Evolutionary conservation across 192 early-diverging fungal genomes (phyloP), one percentile per base, ranked within the genome.

Genomic region (Piromyces finnis): DNA sequence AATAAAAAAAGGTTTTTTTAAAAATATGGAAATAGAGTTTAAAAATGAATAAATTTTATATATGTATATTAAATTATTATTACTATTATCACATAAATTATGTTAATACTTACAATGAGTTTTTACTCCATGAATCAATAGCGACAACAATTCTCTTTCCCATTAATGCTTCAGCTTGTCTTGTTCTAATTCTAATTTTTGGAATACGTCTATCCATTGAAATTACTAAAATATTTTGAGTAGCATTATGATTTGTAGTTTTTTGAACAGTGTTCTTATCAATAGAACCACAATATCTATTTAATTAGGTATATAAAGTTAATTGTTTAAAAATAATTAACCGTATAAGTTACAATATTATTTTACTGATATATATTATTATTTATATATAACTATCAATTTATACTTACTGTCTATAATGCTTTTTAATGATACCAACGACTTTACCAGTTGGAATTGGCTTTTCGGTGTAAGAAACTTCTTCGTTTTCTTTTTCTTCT

Each of bases 151-250:
- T 94, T 29, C 97, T 88, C 82, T 96, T 91, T 0, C 93, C 93
- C 18, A 93, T 81, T 9, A 99, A 85, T 22, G 85, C 78, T 36
- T 90, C 85, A 11, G 94, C 94, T 82, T 99, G 97, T 22, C 95
- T 88, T 13, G 98, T 99, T 77, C 93, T 88, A 81, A 99, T 94
- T 68, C 90, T 90, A 84, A 99, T 96, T 83, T 93, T 92, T n/a
- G 98, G 98, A 77, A 98, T 93, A 35, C 95, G 91, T 77, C 91
- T 88, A 85, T 99, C 98, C 91, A 99, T 94, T 0, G 98, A 89
- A 84, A 88, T 88, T 82, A 97, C 93, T 80, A 94, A 88, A 17
- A 98, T 94, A 80, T 88, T 89, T 81, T 94, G 91, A 14, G 90
- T 85, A 0, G 86, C 87, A 18, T 87, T 89, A 77, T 80, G 79